These are phyloP conservation scores for Allodekkera sacchari DNA, from an alignment of 805 yeast species.

Conservation along the genomic window DNA sequence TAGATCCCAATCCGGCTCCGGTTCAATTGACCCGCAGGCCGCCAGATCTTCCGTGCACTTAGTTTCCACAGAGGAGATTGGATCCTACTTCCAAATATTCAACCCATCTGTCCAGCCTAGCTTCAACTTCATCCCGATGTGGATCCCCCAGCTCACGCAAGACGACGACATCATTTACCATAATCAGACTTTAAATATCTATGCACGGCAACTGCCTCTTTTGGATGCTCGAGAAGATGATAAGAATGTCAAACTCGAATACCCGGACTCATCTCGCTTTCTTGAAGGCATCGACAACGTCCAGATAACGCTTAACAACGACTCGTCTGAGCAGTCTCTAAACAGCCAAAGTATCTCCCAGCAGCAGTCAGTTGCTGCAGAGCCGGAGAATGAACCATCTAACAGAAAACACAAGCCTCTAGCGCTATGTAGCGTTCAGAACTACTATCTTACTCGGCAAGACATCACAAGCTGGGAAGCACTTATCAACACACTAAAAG, in stretches of 20 bases:
- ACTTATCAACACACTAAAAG: constrained; percentile 38
- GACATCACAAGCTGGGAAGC: constrained; percentile 59
- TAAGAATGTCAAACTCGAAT: constrained; percentile 24
- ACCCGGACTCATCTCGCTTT: constrained; percentile 16
- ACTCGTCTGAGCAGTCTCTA: constrained; percentile 1
- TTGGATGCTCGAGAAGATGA: constrained; percentile 30
- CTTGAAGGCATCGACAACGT: constrained; percentile 16
- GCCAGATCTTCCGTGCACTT: constrained; percentile 10
- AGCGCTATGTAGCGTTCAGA: neutral
- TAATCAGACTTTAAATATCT: constrained; percentile 51
- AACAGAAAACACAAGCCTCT: neutral
- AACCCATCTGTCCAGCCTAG: constrained; percentile 16
- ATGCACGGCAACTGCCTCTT: constrained; percentile 52
- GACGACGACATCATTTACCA: constrained; percentile 50
- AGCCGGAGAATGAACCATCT: no score
- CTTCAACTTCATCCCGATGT: constrained; percentile 32
- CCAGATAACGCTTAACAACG: constrained; percentile 10
- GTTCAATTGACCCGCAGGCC: no score
- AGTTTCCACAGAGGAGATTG: constrained; percentile 19
- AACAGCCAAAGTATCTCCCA: no score
- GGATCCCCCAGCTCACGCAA: constrained; percentile 56
- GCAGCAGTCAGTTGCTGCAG: no score
- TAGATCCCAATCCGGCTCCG: no score
- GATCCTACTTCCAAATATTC: constrained; percentile 17
- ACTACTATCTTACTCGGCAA: constrained; percentile 48